Base-by-base conservation (phyloP, 31 red algal genomes). In the Porphyra umbilicalis region DNA sequence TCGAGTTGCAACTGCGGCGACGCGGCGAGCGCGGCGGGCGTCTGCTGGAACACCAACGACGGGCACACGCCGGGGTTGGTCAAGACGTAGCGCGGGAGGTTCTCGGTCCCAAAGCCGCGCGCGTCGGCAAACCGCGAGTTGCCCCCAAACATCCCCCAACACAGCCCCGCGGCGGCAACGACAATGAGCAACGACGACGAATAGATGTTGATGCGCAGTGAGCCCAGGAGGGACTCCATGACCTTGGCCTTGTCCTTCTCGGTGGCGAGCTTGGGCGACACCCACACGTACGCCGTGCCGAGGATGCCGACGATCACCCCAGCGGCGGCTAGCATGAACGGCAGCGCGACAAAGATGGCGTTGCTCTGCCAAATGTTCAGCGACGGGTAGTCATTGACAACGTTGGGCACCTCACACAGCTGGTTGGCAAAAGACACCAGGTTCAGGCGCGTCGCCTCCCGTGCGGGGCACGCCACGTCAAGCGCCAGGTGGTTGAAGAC, bases 401-500 rank as follows among this genome's bases (percentile, higher is more conserved):
- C n/a, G 6, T 86, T 0, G 8, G 38, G 29, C 14, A 18, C 71
- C 5, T 31, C 5, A 32, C 87, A 89, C 39, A 89, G 82, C 14
- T 34, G 10, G 29, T 42, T 40, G n/a, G 87, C 87, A 0, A 81
- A 79, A 1, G 87, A 89, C 14, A 25, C 31, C 35, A 39, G 34
- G 10, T 15, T 5, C 7, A 31, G n/a, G 9, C 13, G 6, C 36
- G 38, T 78, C 35, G 34, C 76, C n/a, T 18, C 13, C 34, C 80
- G 42, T 30, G 33, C 35, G 13, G 76, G 46, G 42, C 87, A 89
- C 35, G 20, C 34, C 31, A 14, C 33, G 82, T 89, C 87, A 25
- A 89, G 74, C 38, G 34, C 32, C 0, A 89, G 87, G 82, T 89
- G 87, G 75, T 89, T 85, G 57, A 32, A 79, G 0, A 89, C 87